Evolutionary conservation across 2,329 filamentous ascomycete genomes (phyloP).

Genomic region (Microcyclosporella mali): DNA sequence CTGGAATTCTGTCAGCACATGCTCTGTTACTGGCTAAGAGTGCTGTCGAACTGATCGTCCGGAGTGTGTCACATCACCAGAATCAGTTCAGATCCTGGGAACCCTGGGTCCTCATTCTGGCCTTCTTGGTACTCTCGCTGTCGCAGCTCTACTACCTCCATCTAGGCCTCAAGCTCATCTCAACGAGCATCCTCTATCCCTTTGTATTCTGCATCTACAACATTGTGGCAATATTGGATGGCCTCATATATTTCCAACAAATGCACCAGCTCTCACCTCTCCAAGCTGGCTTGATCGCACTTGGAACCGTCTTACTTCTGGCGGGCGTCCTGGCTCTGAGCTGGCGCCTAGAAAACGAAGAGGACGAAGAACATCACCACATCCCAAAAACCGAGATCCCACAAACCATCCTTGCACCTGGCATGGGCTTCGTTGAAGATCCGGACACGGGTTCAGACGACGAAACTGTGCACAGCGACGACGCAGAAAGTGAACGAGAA

Average conservation of each 20-base stretch:
- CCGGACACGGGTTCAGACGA: conserved; percentile 26
- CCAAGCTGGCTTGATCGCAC: conserved; percentile 71
- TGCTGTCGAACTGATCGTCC: conserved; percentile 86
- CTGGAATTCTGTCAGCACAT: conserved; percentile 89
- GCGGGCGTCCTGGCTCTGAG: conserved; percentile 85
- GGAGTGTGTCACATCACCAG: conserved; percentile 73
- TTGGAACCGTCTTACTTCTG: conserved; percentile 81
- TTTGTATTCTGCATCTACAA: conserved; percentile 99
- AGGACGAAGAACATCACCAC: conserved; percentile 49
- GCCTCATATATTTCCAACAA: conserved; percentile 93
- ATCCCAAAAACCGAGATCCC: conserved; percentile 34
- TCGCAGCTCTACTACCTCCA: conserved; percentile 94
- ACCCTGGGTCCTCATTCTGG: conserved; percentile 83
- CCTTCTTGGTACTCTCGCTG: conserved; percentile 73
- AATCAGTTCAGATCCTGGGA: conserved; percentile 97
- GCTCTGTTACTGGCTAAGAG: conserved; percentile 91
- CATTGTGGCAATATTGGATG: conserved; percentile 95
- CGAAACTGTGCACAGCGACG: conserved; percentile 18
- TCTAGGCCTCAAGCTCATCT: conserved; percentile 85
- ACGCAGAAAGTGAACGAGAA: conserved; percentile 16
- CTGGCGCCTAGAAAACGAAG: conserved; percentile 79
- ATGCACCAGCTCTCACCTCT: conserved; percentile 69
- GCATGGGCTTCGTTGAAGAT: conserved; percentile 55
- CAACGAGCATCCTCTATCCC: conserved; percentile 91
- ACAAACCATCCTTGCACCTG: conserved; percentile 70